phyloP scores from a whole-genome alignment of 2,329 filamentous ascomycete genomes.

The Alternaria triticimaculans region DNA sequence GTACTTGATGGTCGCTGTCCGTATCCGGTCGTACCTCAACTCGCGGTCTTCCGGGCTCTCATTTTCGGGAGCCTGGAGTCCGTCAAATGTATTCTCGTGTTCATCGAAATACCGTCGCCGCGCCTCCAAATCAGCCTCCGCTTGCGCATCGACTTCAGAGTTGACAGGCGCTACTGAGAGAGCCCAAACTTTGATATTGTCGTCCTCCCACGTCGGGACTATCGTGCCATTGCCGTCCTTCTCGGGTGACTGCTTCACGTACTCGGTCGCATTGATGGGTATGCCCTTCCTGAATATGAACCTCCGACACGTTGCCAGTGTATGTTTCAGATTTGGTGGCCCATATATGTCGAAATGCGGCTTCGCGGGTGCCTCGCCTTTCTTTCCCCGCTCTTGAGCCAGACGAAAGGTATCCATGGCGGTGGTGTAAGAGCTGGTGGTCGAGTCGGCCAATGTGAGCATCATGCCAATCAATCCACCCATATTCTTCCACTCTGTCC shows the following conservation, averaged over 20 bases:
- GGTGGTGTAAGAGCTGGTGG: slow-evolving; percentile 56
- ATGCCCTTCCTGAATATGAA: slow-evolving; percentile 89
- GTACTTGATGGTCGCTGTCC: slow-evolving; percentile 69
- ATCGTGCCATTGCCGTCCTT: slow-evolving; percentile 45
- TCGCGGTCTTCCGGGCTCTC: slow-evolving; percentile 46
- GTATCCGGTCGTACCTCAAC: slow-evolving; percentile 57
- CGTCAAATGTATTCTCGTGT: slow-evolving; percentile 40
- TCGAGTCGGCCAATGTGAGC: slow-evolving; percentile 78
- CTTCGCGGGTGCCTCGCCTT: slow-evolving; percentile 22
- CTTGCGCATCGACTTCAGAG: slow-evolving; percentile 9
- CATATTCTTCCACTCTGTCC: slow-evolving; percentile 73
- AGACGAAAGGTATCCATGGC: slow-evolving; percentile 48
- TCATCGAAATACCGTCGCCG: slow-evolving; percentile 31
- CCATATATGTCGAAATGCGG: slow-evolving; percentile 69
- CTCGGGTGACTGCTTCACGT: slow-evolving; percentile 46
- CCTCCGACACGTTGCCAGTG: slow-evolving; percentile 78
- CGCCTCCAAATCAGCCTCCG: slow-evolving; percentile 29
- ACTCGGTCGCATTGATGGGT: slow-evolving; percentile 74
- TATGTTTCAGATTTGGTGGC: slow-evolving; percentile 78
- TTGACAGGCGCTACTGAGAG: slow-evolving; percentile 64
- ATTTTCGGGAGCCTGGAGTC: slow-evolving; percentile 33
- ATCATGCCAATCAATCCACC: slow-evolving; percentile 87
- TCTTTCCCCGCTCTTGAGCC: slow-evolving; percentile 23
- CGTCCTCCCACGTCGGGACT: slow-evolving; percentile 75
- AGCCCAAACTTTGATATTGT: slow-evolving; percentile 83